Conservation (phyloP, 2,329 filamentous ascomycete genomes). For the Diaporthe sp. region DNA sequence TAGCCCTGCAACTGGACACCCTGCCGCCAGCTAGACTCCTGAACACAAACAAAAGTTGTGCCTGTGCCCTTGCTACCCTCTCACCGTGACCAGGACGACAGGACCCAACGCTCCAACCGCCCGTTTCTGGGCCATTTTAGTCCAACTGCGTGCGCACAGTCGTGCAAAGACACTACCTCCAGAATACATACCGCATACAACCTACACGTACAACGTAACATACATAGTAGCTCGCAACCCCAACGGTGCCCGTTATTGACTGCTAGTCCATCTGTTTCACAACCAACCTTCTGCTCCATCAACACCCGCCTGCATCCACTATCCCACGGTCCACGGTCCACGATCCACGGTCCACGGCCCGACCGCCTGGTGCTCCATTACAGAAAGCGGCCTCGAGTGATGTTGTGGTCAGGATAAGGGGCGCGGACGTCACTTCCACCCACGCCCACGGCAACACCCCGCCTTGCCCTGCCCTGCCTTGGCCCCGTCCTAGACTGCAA, state of each 20-base stretch:
- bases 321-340: background rate
- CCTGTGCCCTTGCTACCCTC: constrained; percentile 1
- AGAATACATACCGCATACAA: background rate
- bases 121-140: constrained; percentile 12
- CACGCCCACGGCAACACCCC: constrained; percentile 35
- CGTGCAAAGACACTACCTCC: background rate
- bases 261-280: constrained; percentile 10
- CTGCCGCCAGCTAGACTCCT: constrained; percentile 11
- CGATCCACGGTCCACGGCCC: background rate
- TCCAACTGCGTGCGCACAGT: constrained; percentile 1
- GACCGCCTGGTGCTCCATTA: background rate
- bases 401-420: constrained; percentile 40
- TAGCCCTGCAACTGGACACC: background rate
- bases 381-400: constrained; percentile 27
- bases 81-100: constrained; percentile 1
- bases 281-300: constrained; percentile 5
- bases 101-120: constrained; percentile 8
- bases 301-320: background rate
- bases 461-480: background rate
- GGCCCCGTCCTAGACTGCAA: background rate
- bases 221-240: constrained; percentile 3
- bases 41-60: constrained; percentile 5
- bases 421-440: constrained; percentile 42
- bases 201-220: background rate
- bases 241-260: background rate